These are phyloP conservation scores for Jatropha multifida DNA, from an alignment of 441 rosid genomes.

Conservation along the genomic window DNA sequence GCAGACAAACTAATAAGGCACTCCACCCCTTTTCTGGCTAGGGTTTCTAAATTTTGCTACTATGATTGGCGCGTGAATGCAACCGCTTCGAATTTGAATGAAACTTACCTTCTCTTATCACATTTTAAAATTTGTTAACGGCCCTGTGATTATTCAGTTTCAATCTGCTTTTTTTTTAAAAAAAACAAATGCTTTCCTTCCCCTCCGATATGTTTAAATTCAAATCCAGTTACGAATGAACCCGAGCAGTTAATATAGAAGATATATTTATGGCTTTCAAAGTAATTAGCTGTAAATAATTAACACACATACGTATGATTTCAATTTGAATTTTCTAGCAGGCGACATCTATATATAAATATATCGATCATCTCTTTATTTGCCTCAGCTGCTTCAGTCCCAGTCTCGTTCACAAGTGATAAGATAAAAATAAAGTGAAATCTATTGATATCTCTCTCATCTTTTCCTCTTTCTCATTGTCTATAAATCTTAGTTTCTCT, in stretches of 20 bases:
- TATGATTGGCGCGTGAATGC: background rate
- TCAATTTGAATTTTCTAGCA: too few relatives aligned
- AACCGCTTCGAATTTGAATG: background rate
- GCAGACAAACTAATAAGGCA: background rate
- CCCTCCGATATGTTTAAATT: background rate
- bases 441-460: slow-evolving; percentile 8
- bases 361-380: background rate
- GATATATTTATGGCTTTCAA: too few relatives aligned
- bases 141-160: too few relatives aligned
- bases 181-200: background rate
- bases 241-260: too few relatives aligned
- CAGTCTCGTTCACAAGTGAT: background rate
- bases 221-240: too few relatives aligned
- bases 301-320: too few relatives aligned
- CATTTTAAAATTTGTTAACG: too few relatives aligned
- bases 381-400: background rate
- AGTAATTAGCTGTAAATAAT: too few relatives aligned
- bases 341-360: too few relatives aligned
- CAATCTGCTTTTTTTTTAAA: too few relatives aligned
- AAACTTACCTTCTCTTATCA: background rate
- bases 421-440: background rate
- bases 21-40: background rate
- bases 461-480: slow-evolving; percentile 17
- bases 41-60: background rate
- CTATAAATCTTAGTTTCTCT: slow-evolving; percentile 23